These are phyloP conservation scores for Cicer chorassanicum DNA, from an alignment of 306 rosid species.

Conservation along the genomic window DNA sequence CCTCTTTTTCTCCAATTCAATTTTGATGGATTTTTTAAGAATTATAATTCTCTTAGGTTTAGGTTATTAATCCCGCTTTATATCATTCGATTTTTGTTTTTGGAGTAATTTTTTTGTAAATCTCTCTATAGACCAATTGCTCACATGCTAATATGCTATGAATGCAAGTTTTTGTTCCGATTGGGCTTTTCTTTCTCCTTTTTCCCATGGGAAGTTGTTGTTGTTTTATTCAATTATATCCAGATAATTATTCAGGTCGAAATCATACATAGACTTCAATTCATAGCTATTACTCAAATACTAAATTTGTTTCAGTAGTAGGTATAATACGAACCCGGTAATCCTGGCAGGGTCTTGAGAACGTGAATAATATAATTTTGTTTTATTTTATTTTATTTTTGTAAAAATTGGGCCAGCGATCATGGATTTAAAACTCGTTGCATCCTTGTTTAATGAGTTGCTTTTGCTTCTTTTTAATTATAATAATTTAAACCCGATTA, in stretches of 20 bases:
- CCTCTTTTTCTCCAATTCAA: background rate
- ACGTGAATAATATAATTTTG: too few species aligned
- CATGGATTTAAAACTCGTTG: background rate
- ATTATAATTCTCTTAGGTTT: slow-evolving; percentile 27
- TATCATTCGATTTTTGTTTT: background rate
- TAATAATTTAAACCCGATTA: background rate
- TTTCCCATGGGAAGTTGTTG: background rate
- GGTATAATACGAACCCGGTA: too few species aligned
- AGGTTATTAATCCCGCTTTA: background rate
- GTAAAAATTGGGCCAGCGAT: background rate
- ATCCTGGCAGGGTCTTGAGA: too few species aligned
- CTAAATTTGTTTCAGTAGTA: too few species aligned
- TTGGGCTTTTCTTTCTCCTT: background rate
- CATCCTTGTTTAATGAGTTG: too few species aligned
- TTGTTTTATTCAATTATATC: background rate
- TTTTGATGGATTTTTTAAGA: background rate
- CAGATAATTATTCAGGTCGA: too few species aligned
- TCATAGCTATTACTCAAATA: too few species aligned
- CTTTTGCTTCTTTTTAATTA: background rate
- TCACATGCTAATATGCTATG: too few species aligned
- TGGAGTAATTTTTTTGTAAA: too few species aligned
- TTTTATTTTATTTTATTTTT: background rate
- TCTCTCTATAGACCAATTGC: too few species aligned
- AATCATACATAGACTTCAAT: too few species aligned
- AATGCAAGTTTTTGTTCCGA: background rate